A percentile compares a stretch with the other conserved stretches of the same genome.
Conservation (phyloP, 805 yeast species). For the Candida krabiensis region DNA sequence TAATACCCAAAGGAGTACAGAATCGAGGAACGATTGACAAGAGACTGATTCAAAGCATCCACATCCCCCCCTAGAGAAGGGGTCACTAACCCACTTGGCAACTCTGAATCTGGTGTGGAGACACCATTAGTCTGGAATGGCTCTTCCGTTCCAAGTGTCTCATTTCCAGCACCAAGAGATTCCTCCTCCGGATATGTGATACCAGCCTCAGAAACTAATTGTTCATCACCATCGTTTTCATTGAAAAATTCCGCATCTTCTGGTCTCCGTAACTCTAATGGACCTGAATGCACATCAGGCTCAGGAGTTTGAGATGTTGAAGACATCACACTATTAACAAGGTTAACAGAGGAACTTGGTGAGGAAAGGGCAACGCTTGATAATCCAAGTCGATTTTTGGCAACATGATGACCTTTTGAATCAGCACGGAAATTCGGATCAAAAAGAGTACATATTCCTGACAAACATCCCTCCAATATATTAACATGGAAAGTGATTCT, state of each 20-base stretch:
- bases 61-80: constrained; percentile 38
- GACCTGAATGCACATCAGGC: too few species aligned
- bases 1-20: constrained; percentile 32
- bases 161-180: neutral
- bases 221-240: neutral
- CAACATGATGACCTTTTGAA: constrained; percentile 27
- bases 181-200: constrained; percentile 7
- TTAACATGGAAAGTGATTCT: constrained; percentile 22
- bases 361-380: constrained; percentile 19
- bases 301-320: neutral
- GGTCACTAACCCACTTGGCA: constrained; percentile 29
- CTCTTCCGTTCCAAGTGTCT: neutral
- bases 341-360: constrained; percentile 19
- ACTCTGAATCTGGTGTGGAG: constrained; percentile 30
- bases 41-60: constrained; percentile 43
- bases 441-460: constrained; percentile 70
- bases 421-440: constrained; percentile 57
- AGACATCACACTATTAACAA: neutral
- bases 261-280: neutral
- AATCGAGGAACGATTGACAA: constrained; percentile 26
- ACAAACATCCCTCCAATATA: constrained; percentile 36
- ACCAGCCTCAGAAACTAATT: neutral
- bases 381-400: constrained; percentile 1
- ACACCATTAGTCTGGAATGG: constrained; percentile 1
- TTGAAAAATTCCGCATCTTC: neutral